Conservation (phyloP, 1,284 basidiomycete species). For the Vanrija sp. region DNA sequence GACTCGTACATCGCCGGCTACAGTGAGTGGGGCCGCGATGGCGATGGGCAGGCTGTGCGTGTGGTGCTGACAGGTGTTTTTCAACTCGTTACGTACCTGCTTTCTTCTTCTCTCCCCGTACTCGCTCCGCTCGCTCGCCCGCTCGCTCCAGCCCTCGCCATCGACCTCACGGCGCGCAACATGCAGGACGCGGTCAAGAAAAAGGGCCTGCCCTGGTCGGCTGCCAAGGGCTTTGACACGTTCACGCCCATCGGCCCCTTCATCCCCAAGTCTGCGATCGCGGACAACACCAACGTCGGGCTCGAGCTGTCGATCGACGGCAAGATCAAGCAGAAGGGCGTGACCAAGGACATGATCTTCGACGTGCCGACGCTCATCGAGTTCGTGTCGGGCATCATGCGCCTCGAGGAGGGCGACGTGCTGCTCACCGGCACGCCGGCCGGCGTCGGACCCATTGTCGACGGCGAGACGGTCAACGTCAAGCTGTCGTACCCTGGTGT, state of each 20-base stretch:
- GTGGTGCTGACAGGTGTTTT: background rate
- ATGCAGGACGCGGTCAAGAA: conserved; percentile 90
- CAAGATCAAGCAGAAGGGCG: conserved; percentile 74
- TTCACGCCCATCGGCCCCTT: conserved; percentile 79
- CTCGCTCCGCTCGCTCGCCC: background rate
- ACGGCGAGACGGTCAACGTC: conserved; percentile 77
- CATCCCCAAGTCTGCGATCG: conserved; percentile 68
- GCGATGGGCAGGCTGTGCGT: no score
- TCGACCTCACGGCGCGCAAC: conserved; percentile 95
- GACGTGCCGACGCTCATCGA: conserved; percentile 82
- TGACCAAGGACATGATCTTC: conserved; percentile 89
- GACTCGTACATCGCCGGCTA: conserved; percentile 84
- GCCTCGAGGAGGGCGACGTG: conserved; percentile 87
- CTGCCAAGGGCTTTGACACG: conserved; percentile 86
- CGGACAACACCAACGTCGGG: conserved; percentile 69
- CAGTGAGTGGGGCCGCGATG: conserved; percentile 54
- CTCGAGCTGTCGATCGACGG: conserved; percentile 67
- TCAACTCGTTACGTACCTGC: no score
- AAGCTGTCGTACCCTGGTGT: conserved; percentile 58
- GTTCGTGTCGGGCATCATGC: conserved; percentile 93
- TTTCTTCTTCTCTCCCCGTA: background rate
- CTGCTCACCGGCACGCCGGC: conserved; percentile 82
- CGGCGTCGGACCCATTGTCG: conserved; percentile 74
- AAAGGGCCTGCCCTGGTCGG: conserved; percentile 88
- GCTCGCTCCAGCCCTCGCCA: conserved; percentile 66